Percentiles rank a stretch among this genome's conserved stretches.
Conservation (phyloP, 257 asterid genomes). For the Solanum neorickii region DNA sequence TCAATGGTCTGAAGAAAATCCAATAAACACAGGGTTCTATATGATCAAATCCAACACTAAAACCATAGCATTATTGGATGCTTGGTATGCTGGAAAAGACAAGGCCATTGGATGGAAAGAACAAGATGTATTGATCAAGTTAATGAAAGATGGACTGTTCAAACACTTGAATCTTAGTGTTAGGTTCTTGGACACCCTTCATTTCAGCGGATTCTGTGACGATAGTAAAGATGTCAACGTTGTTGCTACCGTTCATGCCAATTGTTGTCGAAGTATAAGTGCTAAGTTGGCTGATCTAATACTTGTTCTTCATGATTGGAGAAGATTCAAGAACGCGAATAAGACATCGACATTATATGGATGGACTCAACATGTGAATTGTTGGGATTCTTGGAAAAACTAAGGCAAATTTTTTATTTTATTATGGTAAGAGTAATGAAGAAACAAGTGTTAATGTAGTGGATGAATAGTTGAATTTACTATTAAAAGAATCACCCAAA, state of each 20-base stretch:
- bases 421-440: no score
- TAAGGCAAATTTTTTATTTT: background rate
- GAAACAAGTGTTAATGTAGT: background rate
- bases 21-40: conserved; percentile 66
- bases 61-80: conserved; percentile 37
- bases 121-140: conserved; percentile 41
- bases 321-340: conserved; percentile 12
- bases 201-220: conserved; percentile 54
- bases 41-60: conserved; percentile 33
- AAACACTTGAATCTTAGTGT: conserved; percentile 5
- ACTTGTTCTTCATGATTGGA: conserved; percentile 44
- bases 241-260: conserved; percentile 59
- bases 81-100: conserved; percentile 34
- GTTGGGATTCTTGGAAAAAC: conserved; percentile 16
- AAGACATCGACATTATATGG: background rate
- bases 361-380: conserved; percentile 32
- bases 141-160: conserved; percentile 11
- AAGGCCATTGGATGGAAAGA: conserved; percentile 40
- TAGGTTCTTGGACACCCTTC: conserved; percentile 30
- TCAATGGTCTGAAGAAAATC: conserved; percentile 14
- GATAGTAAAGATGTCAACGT: conserved; percentile 17
- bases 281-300: conserved; percentile 56
- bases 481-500: no score
- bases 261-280: conserved; percentile 44
- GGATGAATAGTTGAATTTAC: background rate